Evolutionary conservation across 2,329 filamentous ascomycete genomes (phyloP), one percentile per base, ranked within the genome.

Genomic region (Neoscytalidium dimidiatum): DNA sequence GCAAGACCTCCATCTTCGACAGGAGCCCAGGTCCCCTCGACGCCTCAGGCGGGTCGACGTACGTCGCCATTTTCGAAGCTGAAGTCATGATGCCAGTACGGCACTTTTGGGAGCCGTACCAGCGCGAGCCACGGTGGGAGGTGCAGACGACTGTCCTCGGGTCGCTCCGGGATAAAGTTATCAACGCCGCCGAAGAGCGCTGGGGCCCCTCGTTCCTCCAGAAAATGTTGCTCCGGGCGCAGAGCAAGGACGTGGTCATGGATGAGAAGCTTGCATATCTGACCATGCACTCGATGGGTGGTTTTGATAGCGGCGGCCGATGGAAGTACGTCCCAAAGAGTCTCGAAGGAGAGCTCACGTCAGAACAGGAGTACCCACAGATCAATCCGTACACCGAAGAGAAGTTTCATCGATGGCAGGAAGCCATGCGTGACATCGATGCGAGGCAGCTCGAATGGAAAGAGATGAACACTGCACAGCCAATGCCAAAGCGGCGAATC

Each of bases 101-200:
- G 26, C 56, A 33, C 28, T 29, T 23, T 6, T 60, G 56, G 56
- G 56, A 60, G 56, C 56, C 21, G 9, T 60, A 23, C 41, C 56
- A 46, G 38, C 56, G 56, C 41, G 41, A 46, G 56, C 56, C 56
- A 19, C 56, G 56, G 17, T 60, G 41, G 26, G 56, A 46, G 17
- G 28, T 60, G 21, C 56, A 60, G 56, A 19, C 17, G 11, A 7
- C 19, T 11, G 26, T 60, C n/a, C 56, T 60, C 1, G 14, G 23
- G 14, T 21, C 29, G 26, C 35, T 60, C 26, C 17, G 9, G 38
- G 13, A 33, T 5, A 43, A 26, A n/a, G 11, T 46, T 19, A 14
- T 6, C 8, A 28, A 23, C 9, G 28, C 38, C 28, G 28, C 43
- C 38, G 7, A 6, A n/a, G 6, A n/a, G 6, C 56, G 56, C 28